Evolutionary conservation across 192 early-diverging fungal genomes (phyloP).

Genomic region (Oehlia diaphana): DNA sequence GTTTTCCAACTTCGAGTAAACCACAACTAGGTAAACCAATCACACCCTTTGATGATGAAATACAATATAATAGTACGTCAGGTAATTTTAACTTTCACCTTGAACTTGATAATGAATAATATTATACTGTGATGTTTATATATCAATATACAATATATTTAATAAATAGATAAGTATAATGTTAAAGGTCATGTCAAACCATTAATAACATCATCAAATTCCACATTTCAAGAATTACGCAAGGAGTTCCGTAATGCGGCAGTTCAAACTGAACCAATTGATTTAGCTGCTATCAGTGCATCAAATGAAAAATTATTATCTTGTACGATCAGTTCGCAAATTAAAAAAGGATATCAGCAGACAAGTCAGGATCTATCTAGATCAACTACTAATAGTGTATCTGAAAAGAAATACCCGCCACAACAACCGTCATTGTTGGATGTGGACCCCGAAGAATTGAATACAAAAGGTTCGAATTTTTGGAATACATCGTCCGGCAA

Average conservation of each 20-base stretch:
- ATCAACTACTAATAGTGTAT: background rate
- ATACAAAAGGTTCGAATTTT: no score
- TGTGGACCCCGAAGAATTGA: no score
- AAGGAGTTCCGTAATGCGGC: background rate
- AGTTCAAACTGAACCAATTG: conserved; percentile 5
- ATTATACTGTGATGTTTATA: no score
- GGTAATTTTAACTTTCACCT: no score
- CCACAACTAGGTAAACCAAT: background rate
- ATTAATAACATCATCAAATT: background rate
- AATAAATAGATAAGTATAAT: background rate
- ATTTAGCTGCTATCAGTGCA: background rate
- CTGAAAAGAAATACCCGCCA: background rate
- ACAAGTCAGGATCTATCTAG: no score
- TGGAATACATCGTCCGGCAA: no score
- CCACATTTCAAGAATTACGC: background rate
- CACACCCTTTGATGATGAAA: background rate
- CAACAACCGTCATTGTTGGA: no score
- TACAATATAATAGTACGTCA: background rate
- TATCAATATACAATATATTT: no score
- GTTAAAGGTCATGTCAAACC: background rate
- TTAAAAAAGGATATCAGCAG: background rate
- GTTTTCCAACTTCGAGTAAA: background rate
- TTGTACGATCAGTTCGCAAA: background rate
- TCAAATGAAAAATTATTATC: background rate
- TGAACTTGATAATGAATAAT: no score